Evolutionary conservation across 257 asterid genomes (phyloP).

Genomic region (Craterostigma plantagineum): DNA sequence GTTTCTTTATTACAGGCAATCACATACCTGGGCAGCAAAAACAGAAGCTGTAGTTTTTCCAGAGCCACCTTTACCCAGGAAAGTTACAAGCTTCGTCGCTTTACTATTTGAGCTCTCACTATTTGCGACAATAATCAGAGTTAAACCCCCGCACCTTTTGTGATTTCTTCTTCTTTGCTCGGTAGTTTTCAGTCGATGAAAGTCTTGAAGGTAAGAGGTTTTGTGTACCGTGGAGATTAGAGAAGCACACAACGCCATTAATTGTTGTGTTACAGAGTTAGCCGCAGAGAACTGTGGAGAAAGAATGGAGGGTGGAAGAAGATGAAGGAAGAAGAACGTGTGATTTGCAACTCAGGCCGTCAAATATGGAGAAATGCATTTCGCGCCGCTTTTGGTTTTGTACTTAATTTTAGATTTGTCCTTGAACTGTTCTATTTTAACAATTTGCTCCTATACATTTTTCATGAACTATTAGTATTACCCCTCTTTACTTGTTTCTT

Average conservation of each 20-base stretch:
- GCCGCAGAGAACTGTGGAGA: too few species aligned
- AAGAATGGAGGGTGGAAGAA: conserved; percentile 2
- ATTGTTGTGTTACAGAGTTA: too few species aligned
- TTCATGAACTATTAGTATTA: too few species aligned
- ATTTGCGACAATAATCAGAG: conserved; percentile 19
- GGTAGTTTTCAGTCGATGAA: conserved; percentile 10
- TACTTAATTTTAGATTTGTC: background rate
- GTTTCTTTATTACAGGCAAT: background rate
- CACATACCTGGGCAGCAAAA: conserved; percentile 88
- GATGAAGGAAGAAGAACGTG: background rate
- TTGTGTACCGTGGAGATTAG: too few species aligned
- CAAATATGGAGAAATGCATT: conserved; percentile 8
- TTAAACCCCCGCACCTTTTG: conserved; percentile 15
- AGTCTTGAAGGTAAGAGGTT: conserved; percentile 10
- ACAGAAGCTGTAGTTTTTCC: conserved; percentile 84
- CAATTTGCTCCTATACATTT: too few species aligned
- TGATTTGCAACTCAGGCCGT: conserved; percentile 9
- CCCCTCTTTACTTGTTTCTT: too few species aligned
- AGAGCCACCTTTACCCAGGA: conserved; percentile 92
- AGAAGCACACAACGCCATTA: too few species aligned
- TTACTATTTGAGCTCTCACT: too few species aligned
- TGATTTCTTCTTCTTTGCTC: conserved; percentile 8
- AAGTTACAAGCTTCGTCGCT: conserved; percentile 58
- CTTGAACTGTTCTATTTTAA: too few species aligned
- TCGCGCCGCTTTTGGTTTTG: background rate